phyloP scores from a whole-genome alignment of 2,329 filamentous ascomycete species.

The Alternaria sp. region DNA sequence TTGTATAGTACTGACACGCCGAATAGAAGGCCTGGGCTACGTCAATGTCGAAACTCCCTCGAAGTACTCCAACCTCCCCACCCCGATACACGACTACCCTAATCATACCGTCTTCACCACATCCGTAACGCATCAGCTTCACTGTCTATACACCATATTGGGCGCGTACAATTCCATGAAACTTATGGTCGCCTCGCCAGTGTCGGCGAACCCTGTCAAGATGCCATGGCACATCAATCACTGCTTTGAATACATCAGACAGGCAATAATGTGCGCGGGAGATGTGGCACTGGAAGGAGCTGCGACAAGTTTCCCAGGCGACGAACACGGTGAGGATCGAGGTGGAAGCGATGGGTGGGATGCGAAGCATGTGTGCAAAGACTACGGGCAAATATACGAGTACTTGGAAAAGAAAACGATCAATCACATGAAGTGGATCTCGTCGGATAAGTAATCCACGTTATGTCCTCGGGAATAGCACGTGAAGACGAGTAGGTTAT shows the following conservation, averaged over 20 bases:
- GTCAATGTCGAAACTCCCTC: slow-evolving; percentile 35
- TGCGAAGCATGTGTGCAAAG: slow-evolving; percentile 45
- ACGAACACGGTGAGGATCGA: slow-evolving; percentile 34
- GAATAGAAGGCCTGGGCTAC: slow-evolving; percentile 43
- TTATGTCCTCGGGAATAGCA: slow-evolving; percentile 1
- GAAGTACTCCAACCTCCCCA: slow-evolving; percentile 39
- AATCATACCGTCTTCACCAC: slow-evolving; percentile 44
- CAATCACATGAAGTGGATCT: slow-evolving; percentile 45
- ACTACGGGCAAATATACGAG: slow-evolving; percentile 41
- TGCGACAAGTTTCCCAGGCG: slow-evolving; percentile 42
- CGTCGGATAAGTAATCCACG: slow-evolving; percentile 17
- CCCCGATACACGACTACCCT: slow-evolving; percentile 45
- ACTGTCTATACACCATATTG: slow-evolving; percentile 46
- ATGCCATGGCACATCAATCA: slow-evolving; percentile 49
- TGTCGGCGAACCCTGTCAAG: slow-evolving; percentile 28
- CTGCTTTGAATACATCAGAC: slow-evolving; percentile 47
- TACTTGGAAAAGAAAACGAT: slow-evolving; percentile 42
- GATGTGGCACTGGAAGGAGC: slow-evolving; percentile 47
- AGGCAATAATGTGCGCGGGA: slow-evolving; percentile 47
- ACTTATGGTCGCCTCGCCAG: slow-evolving; percentile 19
- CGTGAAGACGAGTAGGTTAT: slow-evolving; percentile 1
- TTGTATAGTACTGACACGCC: slow-evolving; percentile 4
- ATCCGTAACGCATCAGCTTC: slow-evolving; percentile 46
- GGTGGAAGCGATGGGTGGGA: slow-evolving; percentile 50
- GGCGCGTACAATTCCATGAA: slow-evolving; percentile 45